Conservation (phyloP, 164 flowering plant species). For the Vitis riparia region DNA sequence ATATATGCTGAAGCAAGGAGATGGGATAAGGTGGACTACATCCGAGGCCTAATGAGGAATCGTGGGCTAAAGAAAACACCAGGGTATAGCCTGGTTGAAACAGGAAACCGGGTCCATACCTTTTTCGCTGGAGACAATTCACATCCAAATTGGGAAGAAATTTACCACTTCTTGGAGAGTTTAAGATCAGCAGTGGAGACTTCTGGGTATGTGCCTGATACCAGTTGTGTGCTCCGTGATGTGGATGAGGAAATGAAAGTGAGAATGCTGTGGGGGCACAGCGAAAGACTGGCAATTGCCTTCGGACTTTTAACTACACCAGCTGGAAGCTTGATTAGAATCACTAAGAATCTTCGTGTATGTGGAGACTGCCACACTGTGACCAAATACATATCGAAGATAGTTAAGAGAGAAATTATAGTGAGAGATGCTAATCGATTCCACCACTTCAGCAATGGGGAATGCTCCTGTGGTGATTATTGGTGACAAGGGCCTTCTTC, state of each 20-base stretch:
- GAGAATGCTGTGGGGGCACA: conserved; percentile 37
- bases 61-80: conserved; percentile 44
- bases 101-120: conserved; percentile 29
- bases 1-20: conserved; percentile 43
- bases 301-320: conserved; percentile 42
- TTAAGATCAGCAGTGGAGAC: conserved; percentile 33
- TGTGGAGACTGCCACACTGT: conserved; percentile 41
- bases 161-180: conserved; percentile 22
- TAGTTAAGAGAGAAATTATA: conserved; percentile 38
- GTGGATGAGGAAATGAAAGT: conserved; percentile 41
- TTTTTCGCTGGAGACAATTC: conserved; percentile 45
- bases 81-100: conserved; percentile 42
- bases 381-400: conserved; percentile 39
- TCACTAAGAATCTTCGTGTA: conserved; percentile 44
- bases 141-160: conserved; percentile 33
- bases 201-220: conserved; percentile 36
- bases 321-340: conserved; percentile 42
- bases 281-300: conserved; percentile 51
- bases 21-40: conserved; percentile 41
- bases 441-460: conserved; percentile 38
- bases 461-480: conserved; percentile 46
- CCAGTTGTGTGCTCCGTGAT: conserved; percentile 39
- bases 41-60: conserved; percentile 41
- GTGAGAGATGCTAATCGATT: conserved; percentile 46
- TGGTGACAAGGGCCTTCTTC: conserved; percentile 24